Evolutionary conservation across 176 grass and related monocot species (phyloP), one percentile per base, ranked within the genome.

Genomic region (Thalia dealbata): DNA sequence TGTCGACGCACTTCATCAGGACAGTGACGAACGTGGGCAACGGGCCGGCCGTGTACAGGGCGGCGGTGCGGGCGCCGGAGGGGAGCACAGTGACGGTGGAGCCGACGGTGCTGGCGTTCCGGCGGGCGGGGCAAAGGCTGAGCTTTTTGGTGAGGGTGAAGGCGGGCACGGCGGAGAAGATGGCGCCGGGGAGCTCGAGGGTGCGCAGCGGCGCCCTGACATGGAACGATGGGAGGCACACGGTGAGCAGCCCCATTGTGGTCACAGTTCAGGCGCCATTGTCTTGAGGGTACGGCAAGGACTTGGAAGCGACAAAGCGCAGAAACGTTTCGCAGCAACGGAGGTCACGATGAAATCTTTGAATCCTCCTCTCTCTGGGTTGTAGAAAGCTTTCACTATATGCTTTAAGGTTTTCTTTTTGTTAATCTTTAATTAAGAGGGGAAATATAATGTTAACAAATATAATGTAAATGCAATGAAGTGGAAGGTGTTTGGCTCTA

Each of bases 161-260:
- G 78, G 76, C 80, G 19, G 38, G 61, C 68, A 72, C 69, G 0
- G 32, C 24, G 15, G 60, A 58, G 78, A 88, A 78, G 81, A 87
- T 96, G 89, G 89, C 92, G 55, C 93, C 93, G 5, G 93, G 93
- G 58, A 96, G 89, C 82, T 92, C 89, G 1, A 64, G 15, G 66
- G 84, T 96, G 66, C 81, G 78, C 75, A 96, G 89, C 60, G 93
- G 93, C 13, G 79, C 82, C 8, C 25, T 96, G 41, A 82, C 78
- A 6, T 96, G 93, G 89, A 84, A 61, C 46, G 89, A 96, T 52
- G 89, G 89, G 18, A 14, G 75, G 76, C 93, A 92, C 63, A 45
- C 69, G 43, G 89, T 92, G 2, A 78, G 22, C 6, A 92, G 87
- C 78, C 82, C 89, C 0, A 86, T 96, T 58, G 93, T 92, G 4